Base-by-base conservation (phyloP, 1,284 basidiomycete species). In the Xerocomus amazonicus region DNA sequence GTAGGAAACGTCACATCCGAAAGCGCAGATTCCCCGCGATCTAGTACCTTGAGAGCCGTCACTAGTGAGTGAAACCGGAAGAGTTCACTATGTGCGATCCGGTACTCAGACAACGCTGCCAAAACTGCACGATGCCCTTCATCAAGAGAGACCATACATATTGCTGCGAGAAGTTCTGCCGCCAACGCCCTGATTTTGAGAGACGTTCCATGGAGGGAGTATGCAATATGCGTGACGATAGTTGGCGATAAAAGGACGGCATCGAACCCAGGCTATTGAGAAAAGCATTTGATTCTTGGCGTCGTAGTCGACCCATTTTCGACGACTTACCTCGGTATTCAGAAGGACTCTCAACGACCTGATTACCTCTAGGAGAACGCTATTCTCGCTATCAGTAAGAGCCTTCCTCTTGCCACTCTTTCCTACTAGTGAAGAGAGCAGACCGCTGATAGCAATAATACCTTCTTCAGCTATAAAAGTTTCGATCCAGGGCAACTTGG, bases 61-160 rank as follows among this genome's bases (percentile, higher is more conserved):
- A 96, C 77, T 29, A 96, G 71, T 37, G 78, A 81, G 55, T 92
- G 83, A 59, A 96, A 96, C 3, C 92, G 83, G 58, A 90, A 91
- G 4, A 74, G 65, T 55, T 94, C 90, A 16, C 83, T 81, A 54
- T 77, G 81, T n/a, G 77, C 77, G 37, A 88, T 67, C 16, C 83
- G 77, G 57, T 87, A 90, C 59, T 95, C 91, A 0, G 90, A 90
- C 50, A 95, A 68, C 0, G 90, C 90, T 0, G 84, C 75, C 6
- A 93, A 73, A 9, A 95, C 88, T 3, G 82, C 74, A 48, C 76
- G 80, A 59, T 90, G 84, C 0, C 92, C 93, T 37, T 87, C 82
- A 2, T 74, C 73, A 5, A 80, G 70, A 1, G 88, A 87, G 13
- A 95, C 72, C 10, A 92, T 76, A 60, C 90, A 92, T 41, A 95